Evolutionary conservation across 1,139 yeast species (phyloP).

Genomic region (Spathaspora jeffriesii): DNA sequence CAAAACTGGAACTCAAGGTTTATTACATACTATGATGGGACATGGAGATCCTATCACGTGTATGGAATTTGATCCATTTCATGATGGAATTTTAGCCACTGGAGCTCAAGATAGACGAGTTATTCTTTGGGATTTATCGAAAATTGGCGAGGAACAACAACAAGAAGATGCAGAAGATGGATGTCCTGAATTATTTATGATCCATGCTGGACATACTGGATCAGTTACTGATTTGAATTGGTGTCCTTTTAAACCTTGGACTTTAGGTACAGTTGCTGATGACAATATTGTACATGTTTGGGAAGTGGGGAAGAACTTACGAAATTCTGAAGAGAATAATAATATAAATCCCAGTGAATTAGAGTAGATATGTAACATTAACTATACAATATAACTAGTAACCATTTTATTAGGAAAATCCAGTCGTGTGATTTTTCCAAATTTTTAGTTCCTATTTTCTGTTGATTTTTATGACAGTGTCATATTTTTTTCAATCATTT

Average conservation of each 20-base stretch:
- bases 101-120: slow-evolving; percentile 74
- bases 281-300: slow-evolving; percentile 79
- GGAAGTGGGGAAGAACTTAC: slow-evolving; percentile 60
- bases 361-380: slow-evolving; percentile 6
- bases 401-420: background rate
- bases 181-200: slow-evolving; percentile 78
- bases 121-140: slow-evolving; percentile 71
- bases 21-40: slow-evolving; percentile 73
- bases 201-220: slow-evolving; percentile 87
- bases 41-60: slow-evolving; percentile 71
- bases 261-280: slow-evolving; percentile 72
- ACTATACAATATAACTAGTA: too few relatives aligned
- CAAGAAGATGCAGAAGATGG: slow-evolving; percentile 83
- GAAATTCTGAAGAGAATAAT: slow-evolving; percentile 31
- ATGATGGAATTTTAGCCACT: slow-evolving; percentile 72
- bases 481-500: background rate
- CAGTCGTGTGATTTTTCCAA: slow-evolving; percentile 2
- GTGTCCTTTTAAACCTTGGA: slow-evolving; percentile 73
- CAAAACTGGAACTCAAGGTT: slow-evolving; percentile 18
- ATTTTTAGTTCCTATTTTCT: background rate
- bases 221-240: slow-evolving; percentile 72
- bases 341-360: slow-evolving; percentile 13
- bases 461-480: background rate
- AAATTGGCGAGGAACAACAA: slow-evolving; percentile 77
- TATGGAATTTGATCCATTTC: slow-evolving; percentile 70